Evolutionary conservation across 2,329 filamentous ascomycete species (phyloP).

Genomic region (Aspergillus quadrilineatus): DNA sequence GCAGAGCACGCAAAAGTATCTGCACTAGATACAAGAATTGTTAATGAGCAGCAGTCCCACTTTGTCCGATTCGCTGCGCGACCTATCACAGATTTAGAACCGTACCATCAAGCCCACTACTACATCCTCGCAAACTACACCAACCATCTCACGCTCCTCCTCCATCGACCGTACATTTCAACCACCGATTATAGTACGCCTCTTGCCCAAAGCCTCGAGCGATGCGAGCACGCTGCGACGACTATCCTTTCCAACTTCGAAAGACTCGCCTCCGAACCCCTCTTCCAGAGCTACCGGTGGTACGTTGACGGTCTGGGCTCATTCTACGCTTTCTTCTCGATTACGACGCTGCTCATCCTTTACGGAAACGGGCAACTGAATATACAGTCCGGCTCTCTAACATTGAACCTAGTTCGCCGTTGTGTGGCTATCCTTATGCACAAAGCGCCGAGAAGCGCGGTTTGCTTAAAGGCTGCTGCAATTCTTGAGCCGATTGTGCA

Average conservation of each 20-base stretch:
- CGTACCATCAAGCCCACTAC: slow-evolving; percentile 27
- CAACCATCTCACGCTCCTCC: slow-evolving; percentile 26
- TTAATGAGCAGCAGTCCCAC: slow-evolving; percentile 7
- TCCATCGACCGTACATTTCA: slow-evolving; percentile 22
- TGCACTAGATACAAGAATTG: slow-evolving; percentile 12
- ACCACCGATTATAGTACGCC: neutral
- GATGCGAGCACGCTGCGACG: slow-evolving; percentile 1
- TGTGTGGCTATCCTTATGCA: neutral
- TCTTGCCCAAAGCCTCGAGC: neutral
- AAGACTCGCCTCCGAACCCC: slow-evolving; percentile 8
- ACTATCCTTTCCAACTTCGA: slow-evolving; percentile 9
- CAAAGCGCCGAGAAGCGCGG: neutral
- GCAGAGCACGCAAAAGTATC: slow-evolving; percentile 12
- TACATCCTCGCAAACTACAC: slow-evolving; percentile 30
- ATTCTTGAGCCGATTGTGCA: neutral
- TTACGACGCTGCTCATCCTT: slow-evolving; percentile 17
- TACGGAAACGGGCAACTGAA: neutral
- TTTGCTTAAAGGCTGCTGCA: neutral
- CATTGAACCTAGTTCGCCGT: neutral
- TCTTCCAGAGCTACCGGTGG: slow-evolving; percentile 24
- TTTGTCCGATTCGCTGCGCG: slow-evolving; percentile 16
- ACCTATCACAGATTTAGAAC: neutral
- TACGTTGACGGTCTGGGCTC: slow-evolving; percentile 26
- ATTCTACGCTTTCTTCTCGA: slow-evolving; percentile 29
- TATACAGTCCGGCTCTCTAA: neutral